Conservation (phyloP, 176 grass and related monocot species). For the Lolium multiflorum region DNA sequence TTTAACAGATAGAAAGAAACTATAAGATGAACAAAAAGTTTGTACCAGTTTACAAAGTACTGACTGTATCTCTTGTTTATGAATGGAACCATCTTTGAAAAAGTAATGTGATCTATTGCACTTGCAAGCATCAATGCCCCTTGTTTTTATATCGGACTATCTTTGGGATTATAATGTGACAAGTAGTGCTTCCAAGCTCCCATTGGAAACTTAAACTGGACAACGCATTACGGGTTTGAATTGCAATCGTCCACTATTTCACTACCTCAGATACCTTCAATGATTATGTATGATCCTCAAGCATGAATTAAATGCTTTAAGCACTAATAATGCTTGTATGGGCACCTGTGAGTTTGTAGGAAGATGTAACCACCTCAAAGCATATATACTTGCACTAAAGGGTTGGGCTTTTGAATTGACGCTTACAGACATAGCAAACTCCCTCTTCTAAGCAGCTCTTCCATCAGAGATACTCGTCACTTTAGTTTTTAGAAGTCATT, state of each 20-base stretch:
- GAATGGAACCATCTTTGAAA: too few species aligned
- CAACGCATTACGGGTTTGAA: not conserved
- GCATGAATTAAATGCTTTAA: constrained; percentile 7
- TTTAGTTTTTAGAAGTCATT: not conserved
- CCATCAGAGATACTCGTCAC: constrained; percentile 7
- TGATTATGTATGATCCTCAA: constrained; percentile 1
- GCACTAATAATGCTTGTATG: not conserved
- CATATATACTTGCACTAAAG: constrained; percentile 4
- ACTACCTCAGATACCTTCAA: not conserved
- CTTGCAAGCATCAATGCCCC: constrained; percentile 1
- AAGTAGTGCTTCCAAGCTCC: not conserved
- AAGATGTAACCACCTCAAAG: constrained; percentile 11
- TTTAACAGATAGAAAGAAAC: constrained; percentile 11
- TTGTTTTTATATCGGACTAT: constrained; percentile 2
- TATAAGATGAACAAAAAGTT: not conserved
- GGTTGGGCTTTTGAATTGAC: not conserved
- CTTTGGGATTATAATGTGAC: constrained; percentile 7
- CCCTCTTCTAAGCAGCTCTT: constrained; percentile 31
- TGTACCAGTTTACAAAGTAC: not conserved
- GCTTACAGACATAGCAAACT: not conserved
- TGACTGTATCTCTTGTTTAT: not conserved
- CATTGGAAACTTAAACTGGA: not conserved
- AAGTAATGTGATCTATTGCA: constrained; percentile 19
- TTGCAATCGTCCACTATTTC: not conserved
- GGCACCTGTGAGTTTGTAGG: constrained; percentile 10